phyloP scores from a whole-genome alignment of 129 eudicot species.

The Chrysanthemum seticuspe region DNA sequence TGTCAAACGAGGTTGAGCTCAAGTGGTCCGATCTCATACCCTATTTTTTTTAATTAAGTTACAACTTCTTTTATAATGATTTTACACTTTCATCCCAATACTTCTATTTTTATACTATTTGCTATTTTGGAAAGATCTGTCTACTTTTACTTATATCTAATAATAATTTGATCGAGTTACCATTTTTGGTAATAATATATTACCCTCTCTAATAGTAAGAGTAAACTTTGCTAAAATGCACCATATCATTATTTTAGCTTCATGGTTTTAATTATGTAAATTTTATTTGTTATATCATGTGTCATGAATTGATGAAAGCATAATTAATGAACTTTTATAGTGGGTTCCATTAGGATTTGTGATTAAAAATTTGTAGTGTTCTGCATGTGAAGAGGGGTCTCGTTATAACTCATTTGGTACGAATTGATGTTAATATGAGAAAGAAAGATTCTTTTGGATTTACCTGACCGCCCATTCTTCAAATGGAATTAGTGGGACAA shows the following conservation, averaged over 20 bases:
- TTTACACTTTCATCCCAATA: too few species aligned
- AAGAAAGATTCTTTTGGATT: slow-evolving; percentile 63
- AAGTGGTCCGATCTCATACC: too few species aligned
- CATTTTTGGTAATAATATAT: too few species aligned
- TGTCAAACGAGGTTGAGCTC: too few species aligned
- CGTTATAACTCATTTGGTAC: slow-evolving; percentile 40
- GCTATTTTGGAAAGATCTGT: too few species aligned
- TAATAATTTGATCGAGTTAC: too few species aligned
- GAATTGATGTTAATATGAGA: slow-evolving; percentile 47
- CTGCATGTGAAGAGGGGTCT: slow-evolving; percentile 52
- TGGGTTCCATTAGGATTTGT: slow-evolving; percentile 21
- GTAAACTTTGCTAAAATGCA: too few species aligned
- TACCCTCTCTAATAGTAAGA: too few species aligned
- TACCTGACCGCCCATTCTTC: slow-evolving; percentile 25
- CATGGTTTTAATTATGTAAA: slow-evolving; percentile 15
- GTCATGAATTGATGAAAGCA: slow-evolving; percentile 18
- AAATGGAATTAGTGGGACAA: slow-evolving; percentile 26
- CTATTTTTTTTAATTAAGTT: too few species aligned
- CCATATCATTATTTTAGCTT: slow-evolving; percentile 34
- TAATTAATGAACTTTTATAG: background rate
- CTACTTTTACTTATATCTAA: too few species aligned
- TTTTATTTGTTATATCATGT: background rate
- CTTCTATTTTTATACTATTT: too few species aligned
- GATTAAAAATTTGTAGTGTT: slow-evolving; percentile 35
- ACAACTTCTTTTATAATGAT: too few species aligned